Percentiles rank a stretch among this genome's conserved stretches.
phyloP scores from a whole-genome alignment of 257 asterid species.

The Solanum sitiens region DNA sequence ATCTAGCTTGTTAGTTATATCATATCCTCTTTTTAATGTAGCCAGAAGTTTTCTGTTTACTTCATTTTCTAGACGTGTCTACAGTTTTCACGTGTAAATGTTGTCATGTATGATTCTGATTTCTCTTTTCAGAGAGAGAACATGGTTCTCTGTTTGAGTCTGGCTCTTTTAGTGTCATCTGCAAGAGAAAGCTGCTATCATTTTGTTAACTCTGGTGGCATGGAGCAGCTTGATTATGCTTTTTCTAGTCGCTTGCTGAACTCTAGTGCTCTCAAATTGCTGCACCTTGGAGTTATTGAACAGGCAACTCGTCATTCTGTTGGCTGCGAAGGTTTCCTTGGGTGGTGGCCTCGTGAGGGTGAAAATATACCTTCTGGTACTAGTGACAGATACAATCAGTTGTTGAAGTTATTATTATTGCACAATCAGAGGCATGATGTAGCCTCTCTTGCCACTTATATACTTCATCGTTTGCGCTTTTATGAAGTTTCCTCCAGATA shows the following conservation, averaged over 20 bases:
- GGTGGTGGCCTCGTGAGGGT: conserved; percentile 85
- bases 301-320: conserved; percentile 76
- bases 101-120: conserved; percentile 9
- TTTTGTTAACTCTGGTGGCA: conserved; percentile 69
- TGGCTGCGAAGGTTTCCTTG: conserved; percentile 91
- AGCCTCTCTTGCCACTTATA: conserved; percentile 70
- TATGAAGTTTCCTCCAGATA: conserved; percentile 93
- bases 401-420: conserved; percentile 77
- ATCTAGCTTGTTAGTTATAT: background rate
- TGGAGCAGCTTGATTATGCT: conserved; percentile 79
- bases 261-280: conserved; percentile 39
- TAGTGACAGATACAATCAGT: conserved; percentile 80
- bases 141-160: conserved; percentile 49
- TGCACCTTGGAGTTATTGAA: conserved; percentile 64
- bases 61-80: background rate
- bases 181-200: conserved; percentile 76
- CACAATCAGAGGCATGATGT: conserved; percentile 81
- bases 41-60: background rate
- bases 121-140: conserved; percentile 51
- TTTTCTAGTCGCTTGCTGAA: conserved; percentile 31
- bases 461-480: conserved; percentile 77
- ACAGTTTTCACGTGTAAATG: background rate
- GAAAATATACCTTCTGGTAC: conserved; percentile 59
- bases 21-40: background rate
- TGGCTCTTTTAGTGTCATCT: conserved; percentile 71